Percentiles rank a stretch among this genome's conserved stretches.
These are phyloP conservation scores for Trametes elegans DNA, from an alignment of 768 basidiomycete genomes.

Conservation along the genomic window DNA sequence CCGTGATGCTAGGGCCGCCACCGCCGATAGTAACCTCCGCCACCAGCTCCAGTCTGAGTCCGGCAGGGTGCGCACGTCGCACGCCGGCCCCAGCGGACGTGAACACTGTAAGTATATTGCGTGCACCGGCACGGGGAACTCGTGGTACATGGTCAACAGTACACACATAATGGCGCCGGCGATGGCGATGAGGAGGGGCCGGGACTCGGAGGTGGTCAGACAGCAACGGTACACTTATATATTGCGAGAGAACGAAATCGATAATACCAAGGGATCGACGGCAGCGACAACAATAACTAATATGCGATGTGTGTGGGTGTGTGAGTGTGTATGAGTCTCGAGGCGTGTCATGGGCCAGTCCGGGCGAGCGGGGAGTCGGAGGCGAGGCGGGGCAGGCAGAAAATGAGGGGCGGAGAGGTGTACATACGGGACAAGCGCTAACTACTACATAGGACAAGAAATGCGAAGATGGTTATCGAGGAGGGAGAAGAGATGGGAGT, in stretches of 20 bases:
- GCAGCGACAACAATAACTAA: slow-evolving; percentile 2
- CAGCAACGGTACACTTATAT: slow-evolving; percentile 15
- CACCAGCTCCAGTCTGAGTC: too few species aligned
- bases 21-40: too few species aligned
- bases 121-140: too few species aligned
- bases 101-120: too few species aligned
- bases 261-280: slow-evolving; percentile 13
- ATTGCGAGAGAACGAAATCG: slow-evolving; percentile 5
- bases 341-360: neutral
- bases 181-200: too few species aligned
- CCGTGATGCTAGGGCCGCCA: too few species aligned
- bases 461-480: too few species aligned
- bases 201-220: neutral
- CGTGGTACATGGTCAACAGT: neutral
- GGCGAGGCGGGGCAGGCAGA: neutral
- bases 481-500: neutral
- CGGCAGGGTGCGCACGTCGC: too few species aligned
- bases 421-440: slow-evolving; percentile 7
- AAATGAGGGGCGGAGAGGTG: neutral
- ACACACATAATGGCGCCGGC: neutral
- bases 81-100: too few species aligned
- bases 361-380: neutral
- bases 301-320: neutral
- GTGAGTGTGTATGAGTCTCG: neutral
- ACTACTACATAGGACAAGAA: slow-evolving; percentile 16